These are phyloP conservation scores for Ascoidea tarda DNA, from an alignment of 805 yeast species.

Conservation along the genomic window DNA sequence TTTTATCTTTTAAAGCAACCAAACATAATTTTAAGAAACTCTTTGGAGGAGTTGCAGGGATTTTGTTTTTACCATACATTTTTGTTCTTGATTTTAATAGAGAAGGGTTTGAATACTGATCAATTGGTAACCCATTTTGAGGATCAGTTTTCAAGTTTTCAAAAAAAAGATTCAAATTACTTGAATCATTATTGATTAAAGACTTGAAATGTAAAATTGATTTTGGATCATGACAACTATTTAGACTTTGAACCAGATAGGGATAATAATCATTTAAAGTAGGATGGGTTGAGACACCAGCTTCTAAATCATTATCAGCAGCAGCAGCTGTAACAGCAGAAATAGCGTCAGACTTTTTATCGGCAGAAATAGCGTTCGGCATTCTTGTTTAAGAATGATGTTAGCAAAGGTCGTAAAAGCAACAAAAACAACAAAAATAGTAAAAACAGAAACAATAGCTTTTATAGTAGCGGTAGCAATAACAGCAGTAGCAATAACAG, in stretches of 20 bases:
- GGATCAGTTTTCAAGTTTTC: constrained; percentile 22
- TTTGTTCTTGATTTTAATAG: constrained; percentile 19
- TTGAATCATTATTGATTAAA: not conserved
- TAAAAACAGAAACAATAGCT: too few relatives aligned
- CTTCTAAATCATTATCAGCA: too few relatives aligned
- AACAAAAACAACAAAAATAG: too few relatives aligned
- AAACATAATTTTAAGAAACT: constrained; percentile 54
- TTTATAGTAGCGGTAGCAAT: too few relatives aligned
- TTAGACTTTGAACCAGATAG: not conserved
- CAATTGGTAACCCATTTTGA: constrained; percentile 25
- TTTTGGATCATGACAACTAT: not conserved
- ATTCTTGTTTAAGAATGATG: too few relatives aligned
- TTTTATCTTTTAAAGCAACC: constrained; percentile 86
- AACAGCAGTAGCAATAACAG: too few relatives aligned
- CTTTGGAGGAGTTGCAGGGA: constrained; percentile 64
- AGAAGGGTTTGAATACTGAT: constrained; percentile 17
- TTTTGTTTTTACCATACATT: constrained; percentile 55
- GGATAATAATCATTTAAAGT: not conserved
- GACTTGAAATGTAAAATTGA: not conserved
- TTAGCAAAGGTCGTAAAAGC: too few relatives aligned
- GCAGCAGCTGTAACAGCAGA: too few relatives aligned
- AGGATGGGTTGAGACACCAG: too few relatives aligned
- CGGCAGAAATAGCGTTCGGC: too few relatives aligned
- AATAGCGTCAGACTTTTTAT: too few relatives aligned
- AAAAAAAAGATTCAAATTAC: constrained; percentile 11